Base-by-base conservation (phyloP, 495 filamentous ascomycete genomes). In the Penicillium turbatum region DNA sequence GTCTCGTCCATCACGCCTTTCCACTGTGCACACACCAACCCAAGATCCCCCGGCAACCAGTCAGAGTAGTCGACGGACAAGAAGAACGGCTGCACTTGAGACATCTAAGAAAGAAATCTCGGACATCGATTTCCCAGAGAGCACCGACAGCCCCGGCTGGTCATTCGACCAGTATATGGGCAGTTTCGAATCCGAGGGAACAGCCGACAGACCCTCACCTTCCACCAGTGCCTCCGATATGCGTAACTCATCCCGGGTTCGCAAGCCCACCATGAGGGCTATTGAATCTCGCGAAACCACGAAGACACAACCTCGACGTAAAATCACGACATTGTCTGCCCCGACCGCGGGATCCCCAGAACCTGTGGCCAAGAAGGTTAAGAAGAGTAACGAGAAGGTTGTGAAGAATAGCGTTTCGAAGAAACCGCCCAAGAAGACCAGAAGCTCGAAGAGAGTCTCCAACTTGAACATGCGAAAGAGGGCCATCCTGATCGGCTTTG, bases 261-360 rank as follows among this genome's bases (percentile, higher is more conserved):
- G 74, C 9, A 76, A 76, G 45, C 72, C 72, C 0, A 76, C 72
- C 2, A 63, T 63, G 10, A 61, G 66, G 12, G 73, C 73, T 13
- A 54, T 76, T 15, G 74, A 77, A 46, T 68, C 72, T 6, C 36
- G 67, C 9, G 63, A 71, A 38, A 70, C 64, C 0, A 53, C 57
- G 21, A 50, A 65, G 38, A 59, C 58, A 7, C 57, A 62, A 45
- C 47, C 61, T 21, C 68, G 65, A 8, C 51, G 48, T 4, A 50
- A 36, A 10, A 50, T 50, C 2, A 48, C 39, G 16, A n/a, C 32
- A 46, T 53, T 6, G 21, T 50, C 55, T 16, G 48, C 21, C 48
- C 56, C n/a, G 44, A 58, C 56, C 32, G 57, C 43, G 27, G 37
- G 48, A 9, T 27, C 51, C 2, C 31, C 54, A 13, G 13, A 34